A percentile compares a stretch with the other conserved stretches of the same genome.
phyloP scores from a whole-genome alignment of 2,329 filamentous ascomycete genomes.

The Penicillium verrucosum region DNA sequence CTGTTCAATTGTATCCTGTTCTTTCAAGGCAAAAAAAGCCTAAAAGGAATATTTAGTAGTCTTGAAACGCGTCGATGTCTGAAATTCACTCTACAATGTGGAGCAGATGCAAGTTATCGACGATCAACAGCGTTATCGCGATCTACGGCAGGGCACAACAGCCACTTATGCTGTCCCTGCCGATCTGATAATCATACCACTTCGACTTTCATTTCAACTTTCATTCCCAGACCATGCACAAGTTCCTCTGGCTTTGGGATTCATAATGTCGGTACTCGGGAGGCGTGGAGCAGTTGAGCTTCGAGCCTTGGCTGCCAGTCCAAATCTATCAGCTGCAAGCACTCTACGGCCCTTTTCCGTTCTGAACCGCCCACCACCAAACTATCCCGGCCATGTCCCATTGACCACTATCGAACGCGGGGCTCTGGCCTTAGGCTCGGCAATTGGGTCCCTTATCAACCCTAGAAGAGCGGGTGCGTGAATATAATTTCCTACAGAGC shows the following conservation, averaged over 20 bases:
- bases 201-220: constrained; percentile 6
- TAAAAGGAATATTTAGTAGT: neutral
- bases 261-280: constrained; percentile 31
- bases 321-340: constrained; percentile 5
- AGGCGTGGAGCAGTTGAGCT: constrained; percentile 18
- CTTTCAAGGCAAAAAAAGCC: neutral
- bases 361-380: constrained; percentile 77
- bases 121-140: constrained; percentile 12
- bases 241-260: neutral
- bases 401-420: constrained; percentile 74
- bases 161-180: constrained; percentile 4
- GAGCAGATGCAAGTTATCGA: constrained; percentile 14
- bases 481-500: neutral
- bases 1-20: too few species aligned
- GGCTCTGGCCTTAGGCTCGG: constrained; percentile 63
- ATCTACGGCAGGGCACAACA: constrained; percentile 4
- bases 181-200: constrained; percentile 21
- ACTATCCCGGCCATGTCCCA: constrained; percentile 89
- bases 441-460: constrained; percentile 62
- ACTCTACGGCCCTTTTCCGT: constrained; percentile 65
- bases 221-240: constrained; percentile 10
- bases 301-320: constrained; percentile 12
- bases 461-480: constrained; percentile 71
- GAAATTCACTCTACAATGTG: constrained; percentile 7
- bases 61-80: neutral